Evolutionary conservation across 768 basidiomycete genomes (phyloP), one percentile per base, ranked within the genome.

Genomic region (Pisolithus sp.): DNA sequence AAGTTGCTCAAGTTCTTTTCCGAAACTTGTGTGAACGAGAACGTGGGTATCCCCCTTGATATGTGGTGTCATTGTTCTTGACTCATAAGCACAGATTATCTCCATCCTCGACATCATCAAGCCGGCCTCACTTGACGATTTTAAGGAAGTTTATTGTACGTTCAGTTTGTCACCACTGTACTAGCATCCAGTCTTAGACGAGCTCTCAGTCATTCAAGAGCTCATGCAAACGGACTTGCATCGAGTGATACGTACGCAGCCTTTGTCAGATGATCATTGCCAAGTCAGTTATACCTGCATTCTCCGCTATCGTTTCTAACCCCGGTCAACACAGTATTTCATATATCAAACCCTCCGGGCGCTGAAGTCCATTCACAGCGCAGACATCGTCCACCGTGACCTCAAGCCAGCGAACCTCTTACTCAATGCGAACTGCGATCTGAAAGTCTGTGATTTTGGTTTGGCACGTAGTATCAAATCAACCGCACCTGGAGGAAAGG

Each of bases 151-250:
- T 24, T 92, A 93, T 67, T 86, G 86, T 85, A 56, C 28, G 82
- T 56, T 17, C 31, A 15, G 48, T 46, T 41, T 3, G 21, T 7
- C 30, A 39, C 38, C 13, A 12, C 28, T 49, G 23, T 48, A n/a
- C n/a, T n/a, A n/a, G n/a, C n/a, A 21, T 26, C 13, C 54, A 51
- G 13, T 40, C 13, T 44, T 51, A 51, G 30, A 59, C 50, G 49
- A 23, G 44, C 48, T 6, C 42, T 23, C 61, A 87, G 85, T 87
- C 61, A 82, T 90, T 55, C 88, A 91, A 65, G 90, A 93, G 67
- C 73, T 93, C 51, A 89, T 92, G 84, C 89, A 93, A 66, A 93
- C 89, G 17, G 90, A 92, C 64, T 70, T 95, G 62, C 93, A 95
- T 66, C 83, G 91, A 13, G 90, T 94, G 55, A 93, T 94, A 64